Conservation (phyloP, 116 monocot genomes). For the Phalaenopsis hybrid region DNA sequence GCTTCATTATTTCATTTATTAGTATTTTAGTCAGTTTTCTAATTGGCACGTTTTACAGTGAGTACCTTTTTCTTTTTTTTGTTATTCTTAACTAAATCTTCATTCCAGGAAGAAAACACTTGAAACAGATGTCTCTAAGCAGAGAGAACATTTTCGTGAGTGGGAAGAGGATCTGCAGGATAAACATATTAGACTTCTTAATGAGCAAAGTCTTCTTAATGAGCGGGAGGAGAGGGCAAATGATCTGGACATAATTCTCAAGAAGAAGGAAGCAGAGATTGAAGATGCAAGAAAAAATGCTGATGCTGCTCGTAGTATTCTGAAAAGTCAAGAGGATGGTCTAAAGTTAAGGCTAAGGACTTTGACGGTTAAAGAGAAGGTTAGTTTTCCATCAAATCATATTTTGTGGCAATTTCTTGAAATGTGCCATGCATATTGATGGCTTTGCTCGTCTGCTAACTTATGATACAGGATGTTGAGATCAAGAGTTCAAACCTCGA, state of each 20-base stretch:
- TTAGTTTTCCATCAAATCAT: slow-evolving; percentile 11
- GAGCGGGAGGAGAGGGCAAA: slow-evolving; percentile 70
- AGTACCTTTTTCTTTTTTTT: not conserved
- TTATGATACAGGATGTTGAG: slow-evolving; percentile 46
- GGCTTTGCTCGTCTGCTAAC: slow-evolving; percentile 3
- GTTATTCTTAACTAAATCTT: not conserved
- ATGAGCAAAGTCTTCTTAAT: slow-evolving; percentile 72
- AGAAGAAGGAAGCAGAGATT: slow-evolving; percentile 65
- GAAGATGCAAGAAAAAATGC: slow-evolving; percentile 38
- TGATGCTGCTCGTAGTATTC: slow-evolving; percentile 29
- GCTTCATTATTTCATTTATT: no score
- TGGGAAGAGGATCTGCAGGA: slow-evolving; percentile 81
- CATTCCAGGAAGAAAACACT: slow-evolving; percentile 38
- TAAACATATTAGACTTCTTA: slow-evolving; percentile 72
- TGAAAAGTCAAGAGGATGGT: slow-evolving; percentile 66
- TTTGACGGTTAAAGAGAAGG: slow-evolving; percentile 65
- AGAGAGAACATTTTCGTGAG: slow-evolving; percentile 47
- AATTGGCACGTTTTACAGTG: not conserved
- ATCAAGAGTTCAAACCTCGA: slow-evolving; percentile 27
- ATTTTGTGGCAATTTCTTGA: not conserved
- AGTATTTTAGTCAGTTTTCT: not conserved
- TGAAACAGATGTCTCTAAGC: slow-evolving; percentile 51
- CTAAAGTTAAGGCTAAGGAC: slow-evolving; percentile 37
- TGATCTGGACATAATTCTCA: slow-evolving; percentile 45
- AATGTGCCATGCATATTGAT: not conserved